These are phyloP conservation scores for Anethum foeniculum DNA, from an alignment of 140 eudicot genomes.

Conservation along the genomic window DNA sequence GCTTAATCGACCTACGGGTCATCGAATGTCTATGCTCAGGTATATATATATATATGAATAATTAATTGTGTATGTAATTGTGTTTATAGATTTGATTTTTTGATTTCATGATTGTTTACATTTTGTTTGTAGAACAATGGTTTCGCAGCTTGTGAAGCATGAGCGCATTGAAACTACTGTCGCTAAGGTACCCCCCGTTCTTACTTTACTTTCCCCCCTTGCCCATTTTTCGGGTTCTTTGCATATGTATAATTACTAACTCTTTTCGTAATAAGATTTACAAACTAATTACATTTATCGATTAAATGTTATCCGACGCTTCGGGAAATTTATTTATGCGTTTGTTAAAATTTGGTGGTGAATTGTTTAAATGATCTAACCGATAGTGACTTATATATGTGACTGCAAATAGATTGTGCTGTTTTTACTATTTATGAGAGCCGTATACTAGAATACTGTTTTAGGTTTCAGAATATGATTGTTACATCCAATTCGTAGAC, in stretches of 20 bases:
- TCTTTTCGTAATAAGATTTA: neutral
- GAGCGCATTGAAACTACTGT: conserved; percentile 96
- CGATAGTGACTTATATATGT: neutral
- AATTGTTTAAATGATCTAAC: neutral
- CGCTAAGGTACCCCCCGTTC: conserved; percentile 49
- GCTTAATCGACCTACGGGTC: conserved; percentile 88
- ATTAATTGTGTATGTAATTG: neutral
- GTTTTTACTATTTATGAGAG: too few relatives aligned
- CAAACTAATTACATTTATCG: neutral
- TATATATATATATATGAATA: conserved; percentile 1
- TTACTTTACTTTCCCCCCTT: too few relatives aligned
- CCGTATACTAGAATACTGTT: neutral
- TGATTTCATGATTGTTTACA: neutral
- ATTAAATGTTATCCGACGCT: neutral
- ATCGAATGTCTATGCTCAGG: conserved; percentile 95
- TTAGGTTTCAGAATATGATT: neutral
- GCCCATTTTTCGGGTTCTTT: too few relatives aligned
- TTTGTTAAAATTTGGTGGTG: too few relatives aligned
- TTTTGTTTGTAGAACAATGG: conserved; percentile 64
- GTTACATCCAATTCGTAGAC: too few relatives aligned
- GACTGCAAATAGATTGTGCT: neutral
- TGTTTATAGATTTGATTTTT: neutral
- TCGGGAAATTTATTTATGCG: neutral
- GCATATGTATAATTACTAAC: neutral
- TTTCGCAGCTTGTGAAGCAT: conserved; percentile 94